These are phyloP conservation scores for Exophiala phaeomuriformis DNA, from an alignment of 2,329 filamentous ascomycete species.

Conservation along the genomic window DNA sequence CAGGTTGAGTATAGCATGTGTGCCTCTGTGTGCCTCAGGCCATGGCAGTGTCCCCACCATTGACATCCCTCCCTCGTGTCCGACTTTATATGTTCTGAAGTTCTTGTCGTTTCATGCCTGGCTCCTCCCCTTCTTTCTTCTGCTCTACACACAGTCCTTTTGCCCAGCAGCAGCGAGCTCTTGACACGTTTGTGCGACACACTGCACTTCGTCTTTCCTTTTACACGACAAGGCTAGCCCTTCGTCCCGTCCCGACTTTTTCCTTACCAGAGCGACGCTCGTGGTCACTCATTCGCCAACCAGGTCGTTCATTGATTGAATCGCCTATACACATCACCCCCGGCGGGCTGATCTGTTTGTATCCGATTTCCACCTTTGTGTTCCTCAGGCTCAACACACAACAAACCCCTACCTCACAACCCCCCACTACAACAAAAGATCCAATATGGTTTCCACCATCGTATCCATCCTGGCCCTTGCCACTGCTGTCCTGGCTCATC, in stretches of 20 bases:
- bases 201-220: slow-evolving; percentile 27
- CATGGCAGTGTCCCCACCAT: slow-evolving; percentile 1
- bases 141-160: slow-evolving; percentile 22
- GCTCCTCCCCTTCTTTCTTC: slow-evolving; percentile 8
- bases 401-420: slow-evolving; percentile 5
- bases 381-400: neutral
- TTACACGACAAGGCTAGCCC: slow-evolving; percentile 25
- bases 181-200: slow-evolving; percentile 30
- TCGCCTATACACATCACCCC: slow-evolving; percentile 11
- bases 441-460: slow-evolving; percentile 26
- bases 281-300: slow-evolving; percentile 24
- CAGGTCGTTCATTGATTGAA: slow-evolving; percentile 22
- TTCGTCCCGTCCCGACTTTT: slow-evolving; percentile 9
- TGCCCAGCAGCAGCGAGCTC: slow-evolving; percentile 17
- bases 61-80: slow-evolving; percentile 3
- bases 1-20: slow-evolving; percentile 10
- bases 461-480: slow-evolving; percentile 24
- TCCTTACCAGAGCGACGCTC: slow-evolving; percentile 27
- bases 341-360: slow-evolving; percentile 13
- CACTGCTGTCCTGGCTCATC: slow-evolving; percentile 23
- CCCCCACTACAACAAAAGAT: neutral
- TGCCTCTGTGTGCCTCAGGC: neutral
- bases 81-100: slow-evolving; percentile 19
- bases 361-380: neutral
- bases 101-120: slow-evolving; percentile 19